phyloP scores from a whole-genome alignment of 176 grass and related monocot species.

The Oryza rufipogon region DNA sequence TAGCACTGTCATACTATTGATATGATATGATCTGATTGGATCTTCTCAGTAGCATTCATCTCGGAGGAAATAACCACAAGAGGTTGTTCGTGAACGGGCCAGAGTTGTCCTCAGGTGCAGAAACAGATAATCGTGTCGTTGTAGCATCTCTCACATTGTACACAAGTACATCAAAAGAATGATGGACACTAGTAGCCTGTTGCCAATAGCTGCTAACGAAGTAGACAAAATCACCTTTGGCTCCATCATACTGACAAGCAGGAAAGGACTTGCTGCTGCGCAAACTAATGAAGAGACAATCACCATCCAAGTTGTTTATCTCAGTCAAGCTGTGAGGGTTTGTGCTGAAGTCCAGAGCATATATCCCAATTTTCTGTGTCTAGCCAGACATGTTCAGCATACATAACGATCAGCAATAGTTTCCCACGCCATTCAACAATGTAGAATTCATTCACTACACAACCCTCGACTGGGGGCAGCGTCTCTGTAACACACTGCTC shows the following conservation, averaged over 20 bases:
- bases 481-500: not conserved
- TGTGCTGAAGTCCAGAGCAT: not conserved
- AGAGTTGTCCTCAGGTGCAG: not conserved
- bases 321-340: not conserved
- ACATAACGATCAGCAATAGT: not conserved
- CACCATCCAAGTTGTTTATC: not conserved
- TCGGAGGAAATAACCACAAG: not conserved
- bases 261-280: constrained; percentile 26
- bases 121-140: not conserved
- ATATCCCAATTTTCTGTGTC: not conserved
- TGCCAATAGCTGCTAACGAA: not conserved
- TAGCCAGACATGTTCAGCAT: not conserved
- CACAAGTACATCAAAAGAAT: not conserved
- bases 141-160: constrained; percentile 17
- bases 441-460: not conserved
- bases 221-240: constrained; percentile 22
- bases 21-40: too few species aligned
- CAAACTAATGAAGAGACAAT: constrained; percentile 12
- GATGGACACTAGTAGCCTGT: not conserved
- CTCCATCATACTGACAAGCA: constrained; percentile 24
- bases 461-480: not conserved
- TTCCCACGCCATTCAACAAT: not conserved
- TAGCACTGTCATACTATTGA: too few species aligned
- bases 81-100: not conserved
- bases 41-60: not conserved